These are phyloP conservation scores for Penicillium cosmopolitanum DNA, from an alignment of 495 filamentous ascomycete species.

Conservation along the genomic window DNA sequence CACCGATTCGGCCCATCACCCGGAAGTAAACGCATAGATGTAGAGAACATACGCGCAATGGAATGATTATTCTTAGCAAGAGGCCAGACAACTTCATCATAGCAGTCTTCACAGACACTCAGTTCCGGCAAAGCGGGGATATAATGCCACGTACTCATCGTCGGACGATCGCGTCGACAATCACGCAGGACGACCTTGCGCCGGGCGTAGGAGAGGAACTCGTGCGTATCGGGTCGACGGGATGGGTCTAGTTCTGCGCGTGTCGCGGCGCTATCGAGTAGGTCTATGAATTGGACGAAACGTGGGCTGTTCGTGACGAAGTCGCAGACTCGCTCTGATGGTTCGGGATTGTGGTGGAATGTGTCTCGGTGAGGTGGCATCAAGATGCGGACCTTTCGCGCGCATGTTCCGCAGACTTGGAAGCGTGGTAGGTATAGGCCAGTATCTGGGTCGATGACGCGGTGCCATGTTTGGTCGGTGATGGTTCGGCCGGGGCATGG, in stretches of 20 bases:
- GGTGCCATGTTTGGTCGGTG: conserved; percentile 59
- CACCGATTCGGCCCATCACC: conserved; percentile 48
- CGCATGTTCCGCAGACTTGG: conserved; percentile 57
- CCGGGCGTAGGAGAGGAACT: conserved; percentile 54
- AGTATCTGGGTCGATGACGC: conserved; percentile 58
- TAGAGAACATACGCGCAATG: conserved; percentile 61
- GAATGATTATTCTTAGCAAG: conserved; percentile 51
- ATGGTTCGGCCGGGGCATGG: conserved; percentile 57
- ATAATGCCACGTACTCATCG: conserved; percentile 60
- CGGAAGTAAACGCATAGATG: conserved; percentile 46
- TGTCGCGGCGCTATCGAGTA: conserved; percentile 59
- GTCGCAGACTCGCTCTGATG: conserved; percentile 49
- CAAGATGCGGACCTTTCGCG: conserved; percentile 53
- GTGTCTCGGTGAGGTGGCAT: conserved; percentile 54
- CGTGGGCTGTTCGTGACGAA: conserved; percentile 54
- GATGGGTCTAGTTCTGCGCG: conserved; percentile 39
- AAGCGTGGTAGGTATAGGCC: conserved; percentile 57
- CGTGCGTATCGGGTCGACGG: conserved; percentile 48
- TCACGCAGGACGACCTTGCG: conserved; percentile 54
- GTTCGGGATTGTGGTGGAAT: conserved; percentile 41
- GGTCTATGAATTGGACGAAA: conserved; percentile 64
- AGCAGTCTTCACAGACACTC: conserved; percentile 74
- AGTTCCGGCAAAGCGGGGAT: conserved; percentile 65
- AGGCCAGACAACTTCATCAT: conserved; percentile 69
- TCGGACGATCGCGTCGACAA: conserved; percentile 56